A percentile compares a stretch with the other conserved stretches of the same genome.
These are phyloP conservation scores for Aspergillus phoenicis DNA, from an alignment of 2,329 filamentous ascomycete species.

Conservation along the genomic window DNA sequence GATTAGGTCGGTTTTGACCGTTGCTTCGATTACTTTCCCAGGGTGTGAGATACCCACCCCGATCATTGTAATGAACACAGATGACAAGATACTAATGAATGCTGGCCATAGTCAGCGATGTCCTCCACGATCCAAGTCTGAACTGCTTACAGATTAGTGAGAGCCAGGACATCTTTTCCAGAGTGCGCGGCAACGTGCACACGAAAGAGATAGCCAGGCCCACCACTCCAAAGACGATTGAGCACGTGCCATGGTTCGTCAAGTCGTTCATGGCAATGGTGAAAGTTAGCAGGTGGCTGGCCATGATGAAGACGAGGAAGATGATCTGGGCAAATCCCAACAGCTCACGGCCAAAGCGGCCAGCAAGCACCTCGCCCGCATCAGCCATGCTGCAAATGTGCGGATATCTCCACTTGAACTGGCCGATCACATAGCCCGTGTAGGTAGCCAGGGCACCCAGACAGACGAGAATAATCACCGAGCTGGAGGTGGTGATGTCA, in stretches of 20 bases:
- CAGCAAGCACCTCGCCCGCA: constrained; percentile 64
- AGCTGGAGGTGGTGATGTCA: constrained; percentile 33
- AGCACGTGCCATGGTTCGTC: constrained; percentile 63
- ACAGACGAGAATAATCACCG: constrained; percentile 55
- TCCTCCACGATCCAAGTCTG: neutral
- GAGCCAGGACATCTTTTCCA: constrained; percentile 64
- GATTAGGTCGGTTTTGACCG: constrained; percentile 50
- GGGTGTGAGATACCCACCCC: constrained; percentile 60
- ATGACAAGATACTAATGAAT: constrained; percentile 65
- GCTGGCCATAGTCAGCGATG: constrained; percentile 38
- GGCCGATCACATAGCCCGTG: constrained; percentile 62
- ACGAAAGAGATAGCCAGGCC: constrained; percentile 62
- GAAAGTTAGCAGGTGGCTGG: constrained; percentile 72
- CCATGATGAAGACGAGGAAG: constrained; percentile 69
- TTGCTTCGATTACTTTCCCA: constrained; percentile 39
- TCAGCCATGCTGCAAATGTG: constrained; percentile 68
- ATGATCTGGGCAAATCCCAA: constrained; percentile 64
- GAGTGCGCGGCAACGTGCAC: constrained; percentile 63
- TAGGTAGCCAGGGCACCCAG: constrained; percentile 62
- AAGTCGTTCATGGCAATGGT: constrained; percentile 69
- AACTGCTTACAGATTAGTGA: constrained; percentile 55
- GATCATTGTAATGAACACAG: constrained; percentile 68
- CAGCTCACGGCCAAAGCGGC: constrained; percentile 63
- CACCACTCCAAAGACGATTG: constrained; percentile 64
- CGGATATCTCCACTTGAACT: constrained; percentile 61